Conservation (phyloP, 495 filamentous ascomycete species). For the Xylaria bambusicola region DNA sequence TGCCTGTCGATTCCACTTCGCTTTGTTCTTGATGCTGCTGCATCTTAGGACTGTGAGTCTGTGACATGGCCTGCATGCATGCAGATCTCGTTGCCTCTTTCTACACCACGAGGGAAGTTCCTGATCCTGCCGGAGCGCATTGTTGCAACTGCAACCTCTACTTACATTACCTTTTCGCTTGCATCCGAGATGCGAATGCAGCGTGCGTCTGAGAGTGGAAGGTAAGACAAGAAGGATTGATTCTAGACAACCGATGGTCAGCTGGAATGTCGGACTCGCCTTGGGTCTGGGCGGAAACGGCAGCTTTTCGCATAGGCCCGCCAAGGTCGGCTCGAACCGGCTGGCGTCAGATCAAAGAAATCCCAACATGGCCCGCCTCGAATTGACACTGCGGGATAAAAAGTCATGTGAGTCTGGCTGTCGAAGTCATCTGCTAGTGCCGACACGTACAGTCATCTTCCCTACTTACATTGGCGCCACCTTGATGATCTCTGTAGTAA, state of each 20-base stretch:
- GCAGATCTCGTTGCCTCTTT: background rate
- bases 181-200: background rate
- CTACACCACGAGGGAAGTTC: background rate
- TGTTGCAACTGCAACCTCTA: background rate
- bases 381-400: too few species aligned
- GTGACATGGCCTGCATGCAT: background rate
- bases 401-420: slow-evolving; percentile 15
- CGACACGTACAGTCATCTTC: too few species aligned
- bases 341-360: background rate
- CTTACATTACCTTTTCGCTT: background rate
- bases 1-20: too few species aligned
- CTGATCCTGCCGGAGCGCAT: background rate
- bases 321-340: background rate
- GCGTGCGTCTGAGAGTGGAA: background rate
- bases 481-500: too few species aligned
- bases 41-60: background rate
- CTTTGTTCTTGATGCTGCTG: too few species aligned
- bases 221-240: background rate
- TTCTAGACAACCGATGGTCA: background rate
- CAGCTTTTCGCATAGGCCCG: too few species aligned
- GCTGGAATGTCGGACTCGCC: slow-evolving; percentile 6
- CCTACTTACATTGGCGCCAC: too few species aligned
- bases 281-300: slow-evolving; percentile 1
- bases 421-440: background rate
- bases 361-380: too few species aligned